These are phyloP conservation scores for Aschersonia sp. DNA, from an alignment of 2,329 filamentous ascomycete genomes.

Conservation along the genomic window DNA sequence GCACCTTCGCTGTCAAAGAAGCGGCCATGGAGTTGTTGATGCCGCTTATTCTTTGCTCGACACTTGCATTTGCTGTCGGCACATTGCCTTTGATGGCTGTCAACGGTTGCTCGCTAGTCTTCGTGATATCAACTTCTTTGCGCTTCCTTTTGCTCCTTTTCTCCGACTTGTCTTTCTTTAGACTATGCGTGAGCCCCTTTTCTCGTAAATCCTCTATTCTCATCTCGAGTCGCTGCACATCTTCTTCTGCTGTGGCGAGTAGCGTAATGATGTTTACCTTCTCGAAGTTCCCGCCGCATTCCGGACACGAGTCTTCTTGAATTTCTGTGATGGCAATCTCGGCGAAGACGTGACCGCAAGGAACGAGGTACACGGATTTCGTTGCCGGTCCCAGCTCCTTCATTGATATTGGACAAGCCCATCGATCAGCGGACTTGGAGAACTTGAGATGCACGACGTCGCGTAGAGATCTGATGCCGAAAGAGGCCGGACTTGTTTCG, in stretches of 20 bases:
- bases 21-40: conserved; percentile 87
- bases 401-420: conserved; percentile 76
- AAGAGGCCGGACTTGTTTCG: conserved; percentile 26
- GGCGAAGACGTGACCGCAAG: conserved; percentile 89
- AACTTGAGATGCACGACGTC: conserved; percentile 84
- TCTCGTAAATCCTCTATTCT: conserved; percentile 56
- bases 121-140: conserved; percentile 23
- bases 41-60: conserved; percentile 30
- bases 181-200: conserved; percentile 64
- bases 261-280: conserved; percentile 71
- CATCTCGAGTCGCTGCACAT: conserved; percentile 51
- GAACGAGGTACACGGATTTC: conserved; percentile 78
- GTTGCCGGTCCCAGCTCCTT: conserved; percentile 69
- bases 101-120: conserved; percentile 34
- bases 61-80: conserved; percentile 14
- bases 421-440: conserved; percentile 34
- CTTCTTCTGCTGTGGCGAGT: conserved; percentile 54
- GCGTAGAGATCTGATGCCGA: conserved; percentile 62
- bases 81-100: conserved; percentile 18
- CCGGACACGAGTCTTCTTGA: conserved; percentile 43
- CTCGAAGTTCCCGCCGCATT: conserved; percentile 65
- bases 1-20: conserved; percentile 68
- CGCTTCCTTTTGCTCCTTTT: conserved; percentile 54
- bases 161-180: conserved; percentile 63
- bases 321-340: conserved; percentile 75